Evolutionary conservation across 345 rosid genomes (phyloP), one percentile per base, ranked within the genome.

Genomic region (Gossypium arboreum): DNA sequence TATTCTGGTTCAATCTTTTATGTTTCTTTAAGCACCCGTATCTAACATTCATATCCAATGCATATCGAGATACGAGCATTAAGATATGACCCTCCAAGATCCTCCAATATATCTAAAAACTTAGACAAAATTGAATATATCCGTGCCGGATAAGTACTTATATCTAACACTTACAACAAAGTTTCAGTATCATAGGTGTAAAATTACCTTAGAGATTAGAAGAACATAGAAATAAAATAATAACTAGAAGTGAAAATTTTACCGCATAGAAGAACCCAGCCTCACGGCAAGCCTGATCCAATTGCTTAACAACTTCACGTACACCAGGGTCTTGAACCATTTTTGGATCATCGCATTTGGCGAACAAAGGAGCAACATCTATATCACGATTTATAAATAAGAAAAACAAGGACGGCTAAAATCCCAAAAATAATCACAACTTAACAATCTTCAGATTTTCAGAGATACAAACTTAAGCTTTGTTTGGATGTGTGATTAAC

Each of bases 211-310:
- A 17, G 58, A 54, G 58, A 18, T 56, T 18, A 18, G 12, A 18
- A 56, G 25, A 61, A 61, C 43, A 27, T 13, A 15, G 44, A 61
- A 29, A 61, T 10, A 13, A 12, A 61, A 25, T 4, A 29, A 27
- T 11, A 57, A 20, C 44, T 10, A 15, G 39, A 27, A 27, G n/a
- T 62, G 47, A 9, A 16, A 27, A 39, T 39, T 34, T 34, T 87
- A 94, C 97, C 91, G 91, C 97, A 66, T 94, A 88, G 86, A 94
- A 94, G 82, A 94, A 94, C 12, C 97, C 97, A 18, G 97, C 90
- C 43, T 91, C 91, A 27, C 90, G 80, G 76, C 98, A 94, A 75
- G 97, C 98, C 75, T 51, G 87, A 77, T 92, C 91, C 69, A 94
- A 79, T 78, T 88, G 77, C 60, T 73, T 73, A 61, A 92, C 89